Base-by-base conservation (phyloP, 1,284 basidiomycete genomes). In the Ganoderma multipileum region DNA sequence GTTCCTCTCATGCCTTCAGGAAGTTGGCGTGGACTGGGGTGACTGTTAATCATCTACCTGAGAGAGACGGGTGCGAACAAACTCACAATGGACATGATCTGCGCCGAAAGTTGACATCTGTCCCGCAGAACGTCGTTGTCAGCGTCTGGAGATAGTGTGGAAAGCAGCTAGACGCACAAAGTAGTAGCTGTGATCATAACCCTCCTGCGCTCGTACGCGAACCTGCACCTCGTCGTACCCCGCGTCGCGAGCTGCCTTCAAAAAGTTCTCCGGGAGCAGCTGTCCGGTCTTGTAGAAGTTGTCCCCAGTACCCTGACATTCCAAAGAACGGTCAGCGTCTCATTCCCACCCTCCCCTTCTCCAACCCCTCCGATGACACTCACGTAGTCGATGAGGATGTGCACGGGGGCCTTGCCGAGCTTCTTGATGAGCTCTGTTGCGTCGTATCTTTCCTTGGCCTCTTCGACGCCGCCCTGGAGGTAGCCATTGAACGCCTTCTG, bases 171-270 rank as follows among this genome's bases (percentile, higher is more conserved):
- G 6, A 38, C 14, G 44, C 76, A 96, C 95, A 76, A 97, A 97
- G 81, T 91, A 97, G 81, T 97, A 96, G 70, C 89, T 90, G 81
- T 99, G 97, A 79, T 99, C 97, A 78, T 98, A 99, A 12, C 91
- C 96, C 61, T 94, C 92, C 68, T 97, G 95, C 71, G 89, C 85
- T 71, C 94, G 86, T 23, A 98, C 90, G 63, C 88, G 83, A 11
- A 98, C 93, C 77, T 94, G 89, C n/a, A 88, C 84, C 71, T 92
- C 88, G 62, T 89, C 88, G 73, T 93, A 88, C 1, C 93, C 93
- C 9, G 89, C 86, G 65, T 89, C 86, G 66, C 91, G 84, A 2
- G 94, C 92, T 0, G 92, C 94, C 74, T 90, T 88, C 67, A 93
- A 80, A 78, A 99, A 95, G 76, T 93, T 91, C 78, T 98, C 95